Percentiles rank a stretch among this genome's conserved stretches.
Evolutionary conservation across 1,284 basidiomycete genomes (phyloP).

Genomic region (Wolfiporia cocos): DNA sequence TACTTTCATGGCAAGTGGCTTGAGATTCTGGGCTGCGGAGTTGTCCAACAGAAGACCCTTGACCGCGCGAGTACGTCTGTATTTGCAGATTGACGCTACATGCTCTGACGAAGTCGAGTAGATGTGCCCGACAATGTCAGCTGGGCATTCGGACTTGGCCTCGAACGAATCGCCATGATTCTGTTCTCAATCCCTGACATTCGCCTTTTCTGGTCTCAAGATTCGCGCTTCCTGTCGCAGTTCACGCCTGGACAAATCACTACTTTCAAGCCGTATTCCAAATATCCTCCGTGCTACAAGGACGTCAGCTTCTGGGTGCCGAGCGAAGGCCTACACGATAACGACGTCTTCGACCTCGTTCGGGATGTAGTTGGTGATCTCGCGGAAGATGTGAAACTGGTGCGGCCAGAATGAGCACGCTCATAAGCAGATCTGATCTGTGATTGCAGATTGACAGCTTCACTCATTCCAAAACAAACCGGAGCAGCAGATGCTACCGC

Average conservation of each 20-base stretch:
- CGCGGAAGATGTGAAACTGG: slow-evolving; percentile 87
- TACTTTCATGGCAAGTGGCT: slow-evolving; percentile 97
- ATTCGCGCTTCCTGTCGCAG: slow-evolving; percentile 84
- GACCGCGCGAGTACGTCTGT: slow-evolving; percentile 76
- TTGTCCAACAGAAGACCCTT: slow-evolving; percentile 86
- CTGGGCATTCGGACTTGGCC: slow-evolving; percentile 97
- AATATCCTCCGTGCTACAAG: slow-evolving; percentile 85
- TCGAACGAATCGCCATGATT: slow-evolving; percentile 98
- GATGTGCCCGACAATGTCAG: slow-evolving; percentile 82
- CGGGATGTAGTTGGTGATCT: slow-evolving; percentile 89
- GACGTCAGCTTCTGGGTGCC: slow-evolving; percentile 92
- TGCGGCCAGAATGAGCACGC: slow-evolving; percentile 27
- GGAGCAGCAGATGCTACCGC: slow-evolving; percentile 82
- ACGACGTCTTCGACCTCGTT: slow-evolving; percentile 95
- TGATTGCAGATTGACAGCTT: slow-evolving; percentile 82
- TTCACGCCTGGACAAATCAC: slow-evolving; percentile 76
- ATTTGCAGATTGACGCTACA: no score
- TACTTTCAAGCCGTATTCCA: slow-evolving; percentile 84
- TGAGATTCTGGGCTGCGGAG: slow-evolving; percentile 93
- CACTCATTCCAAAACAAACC: slow-evolving; percentile 82
- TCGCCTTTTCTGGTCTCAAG: slow-evolving; percentile 96
- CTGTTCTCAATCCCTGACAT: slow-evolving; percentile 97
- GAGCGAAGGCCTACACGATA: slow-evolving; percentile 70
- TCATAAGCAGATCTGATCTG: not conserved
- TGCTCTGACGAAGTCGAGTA: no score